Evolutionary conservation across 129 eudicot genomes (phyloP).

Genomic region (Gnaphalium uliginosum): DNA sequence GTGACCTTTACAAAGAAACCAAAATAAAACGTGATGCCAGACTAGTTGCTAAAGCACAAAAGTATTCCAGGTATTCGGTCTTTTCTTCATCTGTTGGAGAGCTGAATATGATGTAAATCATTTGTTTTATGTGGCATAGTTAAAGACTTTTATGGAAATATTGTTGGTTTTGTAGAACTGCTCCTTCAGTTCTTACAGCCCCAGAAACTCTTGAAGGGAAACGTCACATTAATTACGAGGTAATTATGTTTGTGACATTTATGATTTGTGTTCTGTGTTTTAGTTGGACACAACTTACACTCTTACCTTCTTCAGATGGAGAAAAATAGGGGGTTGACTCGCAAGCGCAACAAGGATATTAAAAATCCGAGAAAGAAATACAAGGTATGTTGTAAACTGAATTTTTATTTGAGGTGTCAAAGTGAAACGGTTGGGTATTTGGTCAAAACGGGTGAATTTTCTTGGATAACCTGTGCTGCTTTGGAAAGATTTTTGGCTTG

Average conservation of each 20-base stretch:
- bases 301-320: constrained; percentile 54
- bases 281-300: not conserved
- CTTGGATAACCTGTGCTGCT: not conserved
- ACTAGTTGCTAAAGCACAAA: constrained; percentile 61
- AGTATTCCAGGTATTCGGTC: constrained; percentile 55
- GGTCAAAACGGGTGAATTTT: not conserved
- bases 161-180: constrained; percentile 43
- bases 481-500: not conserved
- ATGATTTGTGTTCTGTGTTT: not conserved
- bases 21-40: constrained; percentile 57
- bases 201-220: constrained; percentile 72
- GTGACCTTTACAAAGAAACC: constrained; percentile 61
- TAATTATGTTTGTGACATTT: constrained; percentile 26
- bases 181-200: constrained; percentile 46
- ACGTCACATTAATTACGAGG: constrained; percentile 65
- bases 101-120: not conserved
- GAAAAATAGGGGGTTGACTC: constrained; percentile 92
- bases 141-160: not conserved
- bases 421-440: not conserved
- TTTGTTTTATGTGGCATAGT: not conserved
- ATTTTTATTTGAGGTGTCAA: not conserved
- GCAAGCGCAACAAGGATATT: constrained; percentile 56
- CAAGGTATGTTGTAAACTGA: constrained; percentile 42
- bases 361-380: constrained; percentile 93
- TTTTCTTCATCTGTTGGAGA: not conserved